Evolutionary conservation across 163 green algal species (phyloP), one percentile per base, ranked within the genome.

Genomic region (Scenedesmus sp.): DNA sequence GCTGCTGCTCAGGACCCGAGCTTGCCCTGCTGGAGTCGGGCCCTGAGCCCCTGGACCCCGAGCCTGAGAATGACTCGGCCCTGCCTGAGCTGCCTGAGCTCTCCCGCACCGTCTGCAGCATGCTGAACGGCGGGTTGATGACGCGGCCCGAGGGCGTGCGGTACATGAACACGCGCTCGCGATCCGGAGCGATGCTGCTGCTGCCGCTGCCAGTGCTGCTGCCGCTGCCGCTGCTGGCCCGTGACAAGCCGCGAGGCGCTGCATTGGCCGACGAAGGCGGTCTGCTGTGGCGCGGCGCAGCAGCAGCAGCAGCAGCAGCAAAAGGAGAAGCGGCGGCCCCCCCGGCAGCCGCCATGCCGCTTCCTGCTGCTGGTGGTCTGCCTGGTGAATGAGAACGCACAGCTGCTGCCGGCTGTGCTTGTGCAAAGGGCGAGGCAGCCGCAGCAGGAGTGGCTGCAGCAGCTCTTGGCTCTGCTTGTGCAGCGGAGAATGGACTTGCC

Each of bases 21-120:
- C 65, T 78, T 7, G 53, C n/a, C 53, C 59, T 61, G 84, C 84
- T 82, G 35, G 81, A 72, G 12, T 72, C 81, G 24, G 30, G 44
- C 4, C 81, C 81, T 35, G 81, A 86, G 13, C 46, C 46, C 37
- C 22, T 73, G 9, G 81, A 73, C 35, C 15, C 49, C 20, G 46
- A 51, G 26, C 30, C 65, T 83, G 73, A n/a, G 0, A 83, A n/a
- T 37, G 73, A 49, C 37, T 16, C 73, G 12, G 35, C n/a, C 33
- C 20, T 49, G 37, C 73, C 73, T 33, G 83, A 81, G 35, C 56
- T 80, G 22, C 83, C 83, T 26, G 83, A 88, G 4, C 83, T 22
- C 68, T 89, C 85, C 18, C 42, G 68, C 43, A 89, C 85, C 78
- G 85, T 89, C 65, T 83, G 65, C 13, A 81, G 68, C 68, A 51